Base-by-base conservation (phyloP, 352 stramenopile species). In the Phytophthora rubi region DNA sequence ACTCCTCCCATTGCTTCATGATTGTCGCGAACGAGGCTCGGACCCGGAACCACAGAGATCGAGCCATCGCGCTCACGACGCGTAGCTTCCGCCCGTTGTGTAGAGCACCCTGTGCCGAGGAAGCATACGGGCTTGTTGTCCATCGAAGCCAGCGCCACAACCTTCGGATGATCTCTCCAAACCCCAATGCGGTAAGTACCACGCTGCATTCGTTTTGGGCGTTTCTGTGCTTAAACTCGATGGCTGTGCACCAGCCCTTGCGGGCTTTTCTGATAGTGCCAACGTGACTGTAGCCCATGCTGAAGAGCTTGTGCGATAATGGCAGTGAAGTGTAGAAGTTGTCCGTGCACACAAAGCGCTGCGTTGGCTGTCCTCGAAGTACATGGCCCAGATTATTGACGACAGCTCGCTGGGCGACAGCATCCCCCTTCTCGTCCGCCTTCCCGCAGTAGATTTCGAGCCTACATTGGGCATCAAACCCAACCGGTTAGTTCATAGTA, bases 281-380 rank as follows among this genome's bases (percentile, higher is more conserved):
- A 7, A 75, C 62, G 35, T 72, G 62, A 53, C 53, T 55, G 9
- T 51, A 21, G 0, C 53, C 49, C 37, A 63, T 68, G 4, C 53
- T 45, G 2, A 70, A 45, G 1, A 74, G 33, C 6, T 68, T 73
- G 10, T 53, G 45, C 18, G 65, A 67, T 45, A 45, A 10, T 45
- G 37, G 37, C 1, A 71, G 52, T n/a, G 65, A 72, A 1, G 58
- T 63, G 52, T 71, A 66, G 52, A 62, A 59, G 28, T 26, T 26
- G 23, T 26, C 23, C 23, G 23, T 26, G 23, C 23, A 42, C 8
- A 9, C 8, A 4, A 9, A 21, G 2, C 42, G 42, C 6, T 59
- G 52, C 0, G 51, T 23, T 13, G 28, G n/a, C 42, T 69, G 62
- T 4, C 48, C 53, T 4, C 39, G 12, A 13, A 63, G 62, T 33